Evolutionary conservation across 768 basidiomycete genomes (phyloP).

Genomic region (Tulasnella calospora): DNA sequence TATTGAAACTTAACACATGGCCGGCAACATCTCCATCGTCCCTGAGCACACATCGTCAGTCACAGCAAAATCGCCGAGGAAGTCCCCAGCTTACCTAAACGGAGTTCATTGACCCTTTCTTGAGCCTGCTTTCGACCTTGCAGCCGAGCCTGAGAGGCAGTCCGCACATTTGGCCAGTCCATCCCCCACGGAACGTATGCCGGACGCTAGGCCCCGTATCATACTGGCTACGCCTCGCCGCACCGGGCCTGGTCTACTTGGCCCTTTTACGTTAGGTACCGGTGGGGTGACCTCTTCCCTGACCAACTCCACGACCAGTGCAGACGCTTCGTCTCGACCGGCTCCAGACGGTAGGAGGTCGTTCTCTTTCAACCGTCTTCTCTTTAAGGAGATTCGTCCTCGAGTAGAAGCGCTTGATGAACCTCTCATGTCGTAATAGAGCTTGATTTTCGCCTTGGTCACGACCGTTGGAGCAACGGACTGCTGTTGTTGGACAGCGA

Average conservation of each 20-base stretch:
- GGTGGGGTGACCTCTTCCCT: constrained; percentile 11
- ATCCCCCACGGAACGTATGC: constrained; percentile 18
- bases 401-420: neutral
- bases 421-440: constrained; percentile 10
- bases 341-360: constrained; percentile 16
- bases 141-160: constrained; percentile 5
- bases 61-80: neutral
- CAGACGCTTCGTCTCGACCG: constrained; percentile 21
- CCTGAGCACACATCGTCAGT: neutral
- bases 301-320: constrained; percentile 22
- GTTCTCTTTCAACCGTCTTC: constrained; percentile 22
- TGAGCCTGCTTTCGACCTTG: constrained; percentile 1
- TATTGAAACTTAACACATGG: constrained; percentile 2
- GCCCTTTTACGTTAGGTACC: neutral
- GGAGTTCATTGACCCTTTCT: neutral
- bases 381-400: neutral
- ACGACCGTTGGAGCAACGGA: neutral
- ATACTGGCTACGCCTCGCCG: neutral
- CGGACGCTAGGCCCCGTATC: neutral
- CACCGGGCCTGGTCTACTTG: neutral
- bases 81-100: neutral
- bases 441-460: constrained; percentile 10
- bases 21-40: neutral
- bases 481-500: constrained; percentile 7
- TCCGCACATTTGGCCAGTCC: constrained; percentile 18